Evolutionary conservation across 2,329 filamentous ascomycete species (phyloP), one percentile per base, ranked within the genome.

Genomic region (Gaeumannomyces sp.): DNA sequence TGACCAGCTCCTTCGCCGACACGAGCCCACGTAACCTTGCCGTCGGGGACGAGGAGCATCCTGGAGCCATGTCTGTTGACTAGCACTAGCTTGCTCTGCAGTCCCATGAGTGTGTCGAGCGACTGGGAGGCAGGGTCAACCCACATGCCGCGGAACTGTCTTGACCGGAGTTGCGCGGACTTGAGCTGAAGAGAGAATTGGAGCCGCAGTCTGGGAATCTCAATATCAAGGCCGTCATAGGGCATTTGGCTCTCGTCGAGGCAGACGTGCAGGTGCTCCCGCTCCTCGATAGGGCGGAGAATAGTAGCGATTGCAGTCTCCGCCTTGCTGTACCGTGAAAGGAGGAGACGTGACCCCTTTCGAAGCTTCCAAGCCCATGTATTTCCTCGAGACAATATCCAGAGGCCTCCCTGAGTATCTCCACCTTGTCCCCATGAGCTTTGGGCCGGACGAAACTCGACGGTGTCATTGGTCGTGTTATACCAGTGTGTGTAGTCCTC

Each of bases 41-140:
- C 83, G 69, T 76, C 69, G 0, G 74, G 76, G 27, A 82, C 73
- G 27, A 80, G 71, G 27, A 79, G 67, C 4, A 76, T 72, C 29
- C 16, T 13, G 11, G 22, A 25, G 2, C 56, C 31, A 22, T 19
- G 35, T 27, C 11, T 8, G 19, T 56, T 29, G 3, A 33, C 29
- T 0, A 88, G 69, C 0, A 87, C 73, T 0, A 88, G 73, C 66
- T 80, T 83, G 69, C 75, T 82, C 1, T 68, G 33, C 0, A 87
- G 73, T 0, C 85, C 85, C 38, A 80, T 69, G 5, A 86, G 72
- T 0, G 82, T 79, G 0, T 76, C 80, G 2, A 85, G 69, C 2
- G 71, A 69, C 67, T 86, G 84, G 14, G 76, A 33, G 8, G 22
- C 4, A 0, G 66, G 19, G 67, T 85, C 82, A 2, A 88, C 69